Evolutionary conservation across 495 filamentous ascomycete species (phyloP), one percentile per base, ranked within the genome.

Genomic region (Letharia columbiana): DNA sequence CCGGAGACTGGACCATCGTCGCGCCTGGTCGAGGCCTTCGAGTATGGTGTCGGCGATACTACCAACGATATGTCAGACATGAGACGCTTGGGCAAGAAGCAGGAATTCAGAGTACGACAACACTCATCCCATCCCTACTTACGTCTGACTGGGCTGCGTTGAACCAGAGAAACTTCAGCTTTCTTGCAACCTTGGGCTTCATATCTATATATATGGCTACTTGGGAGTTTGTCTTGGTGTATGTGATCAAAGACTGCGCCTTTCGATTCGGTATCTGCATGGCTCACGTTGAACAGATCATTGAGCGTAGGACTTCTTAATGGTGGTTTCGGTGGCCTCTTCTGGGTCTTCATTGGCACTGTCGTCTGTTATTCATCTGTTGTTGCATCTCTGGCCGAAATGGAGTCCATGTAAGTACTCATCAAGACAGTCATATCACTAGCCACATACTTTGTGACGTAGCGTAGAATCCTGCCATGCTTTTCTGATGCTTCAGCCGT

Each of bases 321-420:
- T 65, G 62, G 66, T 12, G 66, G 66, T 23, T 64, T 63, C 13
- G 66, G 33, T 17, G 76, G 75, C 12, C 70, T 79, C 5, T 77
- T 80, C 68, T 79, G 76, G 77, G 71, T 70, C 17, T 79, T 76
- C 52, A 71, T 79, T 35, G 70, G 69, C 18, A 79, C 76, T 13
- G 72, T 75, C n/a, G 57, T 71, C 3, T 73, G 73, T 64, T 78
- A 76, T 47, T 52, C 68, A 37, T 69, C 72, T 8, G 72, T 80
- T 40, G 74, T 77, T 15, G 73, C 70, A 12, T 74, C 70, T 33
- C 64, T 80, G 37, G 73, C 76, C 5, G 76, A 77, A 59, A 77
- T 78, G 77, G 74, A 66, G 35, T 74, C 69, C 12, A 78, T 79
- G 75, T 66, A 60, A 42, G 57, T 41, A 9, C 17, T 17, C 3